Base-by-base conservation (phyloP, 202 grass and related monocot species). In the Hordeum pubiflorum region DNA sequence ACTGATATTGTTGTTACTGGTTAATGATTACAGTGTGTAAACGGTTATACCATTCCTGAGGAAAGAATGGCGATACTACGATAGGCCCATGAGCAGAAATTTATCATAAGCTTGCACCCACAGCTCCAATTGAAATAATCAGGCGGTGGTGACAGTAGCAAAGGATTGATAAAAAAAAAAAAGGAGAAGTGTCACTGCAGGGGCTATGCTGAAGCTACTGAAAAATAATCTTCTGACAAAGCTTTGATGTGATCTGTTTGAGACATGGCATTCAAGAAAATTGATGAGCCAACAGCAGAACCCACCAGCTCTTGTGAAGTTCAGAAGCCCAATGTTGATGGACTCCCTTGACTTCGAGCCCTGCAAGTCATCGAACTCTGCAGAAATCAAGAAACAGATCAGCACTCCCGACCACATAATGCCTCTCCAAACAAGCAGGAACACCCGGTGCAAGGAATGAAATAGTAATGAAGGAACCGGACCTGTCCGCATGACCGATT, bases 301-400 rank as follows among this genome's bases (percentile, higher is more conserved):
- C 78, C 55, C 69, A 97, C 94, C 90, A 87, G 95, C 77, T 87
- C 85, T 91, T 26, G 92, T 94, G 88, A 94, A 97, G 86, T 97
- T 94, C 27, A 86, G 79, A 79, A 89, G 76, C 1, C 84, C 92
- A 63, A 56, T 84, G 67, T 75, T 88, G 69, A 86, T 89, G 27
- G n/a, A 83, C 24, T 91, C 90, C 39, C 65, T 82, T 9, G 92
- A 94, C 12, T 84, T 54, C 0, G 88, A 88, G 48, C 82, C 69
- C 81, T 94, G 79, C 92, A 97, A 83, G 22, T 92, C 90, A 75
- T 91, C 88, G 65, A 93, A 94, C 87, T 98, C 95, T 97, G 63
- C 73, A 75, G 27, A 80, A 80, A 86, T 46, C 58, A 84, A 71
- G 20, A 77, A 38, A 56, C 46, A 12, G 22, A 27, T 81, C 55